Percentiles rank a stretch among this genome's conserved stretches.
Evolutionary conservation across 441 rosid genomes (phyloP).

Genomic region (Aquilaria agallochum): DNA sequence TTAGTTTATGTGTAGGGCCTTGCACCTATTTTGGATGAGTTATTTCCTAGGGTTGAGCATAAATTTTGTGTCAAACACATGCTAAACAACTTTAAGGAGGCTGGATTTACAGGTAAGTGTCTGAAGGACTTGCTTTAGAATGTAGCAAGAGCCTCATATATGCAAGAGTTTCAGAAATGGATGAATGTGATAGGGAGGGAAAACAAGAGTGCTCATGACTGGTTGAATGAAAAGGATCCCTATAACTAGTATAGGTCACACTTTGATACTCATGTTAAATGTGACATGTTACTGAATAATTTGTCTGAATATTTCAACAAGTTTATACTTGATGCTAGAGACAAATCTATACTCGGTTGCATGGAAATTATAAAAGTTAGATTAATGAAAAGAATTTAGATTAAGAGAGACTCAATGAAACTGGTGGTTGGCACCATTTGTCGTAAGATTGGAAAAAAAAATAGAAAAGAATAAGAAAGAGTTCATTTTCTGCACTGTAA

Average conservation of each 20-base stretch:
- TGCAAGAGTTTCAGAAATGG: not conserved
- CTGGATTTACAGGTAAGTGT: not conserved
- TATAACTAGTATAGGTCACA: not conserved
- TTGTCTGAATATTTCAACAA: not conserved
- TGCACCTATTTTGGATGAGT: no score
- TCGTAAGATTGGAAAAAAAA: no score
- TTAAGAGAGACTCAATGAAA: not conserved
- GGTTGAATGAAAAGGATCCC: not conserved
- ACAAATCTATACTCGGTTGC: not conserved
- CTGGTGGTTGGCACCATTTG: no score
- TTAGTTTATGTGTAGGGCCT: no score
- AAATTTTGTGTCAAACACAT: no score
- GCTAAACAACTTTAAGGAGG: no score
- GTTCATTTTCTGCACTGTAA: no score
- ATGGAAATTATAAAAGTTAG: not conserved
- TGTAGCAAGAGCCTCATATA: not conserved
- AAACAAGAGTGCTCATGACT: not conserved
- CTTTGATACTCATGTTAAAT: not conserved
- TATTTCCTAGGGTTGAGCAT: no score
- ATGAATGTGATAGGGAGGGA: not conserved
- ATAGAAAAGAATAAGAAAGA: no score
- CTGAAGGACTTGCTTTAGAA: not conserved
- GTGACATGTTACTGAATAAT: not conserved
- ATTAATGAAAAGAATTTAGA: not conserved
- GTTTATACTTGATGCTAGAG: not conserved